phyloP scores from a whole-genome alignment of 2,329 filamentous ascomycete species.

The Pyrenochaeta sp. region DNA sequence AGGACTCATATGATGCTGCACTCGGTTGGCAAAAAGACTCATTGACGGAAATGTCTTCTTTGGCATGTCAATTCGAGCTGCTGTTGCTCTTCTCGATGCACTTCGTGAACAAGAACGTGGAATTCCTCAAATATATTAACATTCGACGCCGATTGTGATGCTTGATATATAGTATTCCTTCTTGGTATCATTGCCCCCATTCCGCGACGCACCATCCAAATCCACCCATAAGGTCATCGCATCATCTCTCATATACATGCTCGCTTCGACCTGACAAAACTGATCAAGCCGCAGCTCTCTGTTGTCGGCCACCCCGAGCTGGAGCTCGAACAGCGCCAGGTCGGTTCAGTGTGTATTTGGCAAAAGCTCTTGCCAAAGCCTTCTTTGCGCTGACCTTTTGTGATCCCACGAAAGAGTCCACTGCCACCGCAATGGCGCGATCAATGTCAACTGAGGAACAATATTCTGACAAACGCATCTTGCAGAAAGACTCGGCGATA shows the following conservation, averaged over 20 bases:
- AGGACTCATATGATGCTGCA: too few relatives aligned
- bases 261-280: background rate
- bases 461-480: conserved; percentile 98
- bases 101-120: too few relatives aligned
- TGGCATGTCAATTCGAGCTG: too few relatives aligned
- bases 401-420: conserved; percentile 93
- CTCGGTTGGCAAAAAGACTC: too few relatives aligned
- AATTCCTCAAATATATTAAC: too few relatives aligned
- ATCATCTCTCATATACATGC: conserved; percentile 2
- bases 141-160: too few relatives aligned
- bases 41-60: too few relatives aligned
- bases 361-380: conserved; percentile 89
- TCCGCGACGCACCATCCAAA: conserved; percentile 6
- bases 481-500: conserved; percentile 91
- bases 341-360: conserved; percentile 75
- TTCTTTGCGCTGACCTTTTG: conserved; percentile 99
- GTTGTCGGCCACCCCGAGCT: conserved; percentile 34
- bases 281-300: conserved; percentile 37
- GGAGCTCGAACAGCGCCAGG: conserved; percentile 51
- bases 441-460: conserved; percentile 91
- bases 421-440: conserved; percentile 93
- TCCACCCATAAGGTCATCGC: conserved; percentile 6
- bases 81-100: too few relatives aligned
- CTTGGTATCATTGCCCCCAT: conserved; percentile 26
- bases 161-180: background rate